A percentile compares a stretch with the other conserved stretches of the same genome.
phyloP scores from a whole-genome alignment of 371 early-diverging fungal species.

The Choanephora cucurbitarum region DNA sequence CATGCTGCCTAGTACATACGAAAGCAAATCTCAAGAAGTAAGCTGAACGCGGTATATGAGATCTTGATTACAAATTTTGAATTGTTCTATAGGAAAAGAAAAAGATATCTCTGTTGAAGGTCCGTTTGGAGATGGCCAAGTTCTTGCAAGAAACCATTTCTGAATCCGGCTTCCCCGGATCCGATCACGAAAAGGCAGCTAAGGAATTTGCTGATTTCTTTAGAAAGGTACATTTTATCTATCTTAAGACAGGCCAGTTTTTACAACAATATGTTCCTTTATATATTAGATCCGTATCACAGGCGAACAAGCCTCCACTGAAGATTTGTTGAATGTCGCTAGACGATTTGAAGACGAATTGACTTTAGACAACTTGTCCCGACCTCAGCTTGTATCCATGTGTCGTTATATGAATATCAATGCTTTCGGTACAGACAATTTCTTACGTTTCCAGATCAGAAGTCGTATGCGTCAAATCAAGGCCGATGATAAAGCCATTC shows the following conservation, averaged over 20 bases:
- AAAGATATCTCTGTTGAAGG: slow-evolving; percentile 81
- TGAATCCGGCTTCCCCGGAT: slow-evolving; percentile 74
- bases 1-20: slow-evolving; percentile 96
- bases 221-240: slow-evolving; percentile 57
- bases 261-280: too few species aligned
- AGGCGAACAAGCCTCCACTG: slow-evolving; percentile 82
- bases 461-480: slow-evolving; percentile 84
- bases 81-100: slow-evolving; percentile 81
- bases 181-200: slow-evolving; percentile 61
- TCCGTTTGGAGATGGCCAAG: slow-evolving; percentile 92
- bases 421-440: slow-evolving; percentile 95
- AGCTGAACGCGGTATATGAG: too few species aligned
- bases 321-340: slow-evolving; percentile 83
- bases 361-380: slow-evolving; percentile 89
- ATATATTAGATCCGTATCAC: slow-evolving; percentile 80
- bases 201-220: slow-evolving; percentile 84
- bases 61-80: background rate
- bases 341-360: slow-evolving; percentile 89
- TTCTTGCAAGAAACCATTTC: slow-evolving; percentile 95
- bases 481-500: slow-evolving; percentile 89
- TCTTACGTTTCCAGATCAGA: slow-evolving; percentile 88
- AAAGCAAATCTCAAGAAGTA: slow-evolving; percentile 82
- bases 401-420: slow-evolving; percentile 93
- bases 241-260: too few species aligned
- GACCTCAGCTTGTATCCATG: slow-evolving; percentile 94